phyloP scores from a whole-genome alignment of 129 eudicot species.

The Lactuca sativa region DNA sequence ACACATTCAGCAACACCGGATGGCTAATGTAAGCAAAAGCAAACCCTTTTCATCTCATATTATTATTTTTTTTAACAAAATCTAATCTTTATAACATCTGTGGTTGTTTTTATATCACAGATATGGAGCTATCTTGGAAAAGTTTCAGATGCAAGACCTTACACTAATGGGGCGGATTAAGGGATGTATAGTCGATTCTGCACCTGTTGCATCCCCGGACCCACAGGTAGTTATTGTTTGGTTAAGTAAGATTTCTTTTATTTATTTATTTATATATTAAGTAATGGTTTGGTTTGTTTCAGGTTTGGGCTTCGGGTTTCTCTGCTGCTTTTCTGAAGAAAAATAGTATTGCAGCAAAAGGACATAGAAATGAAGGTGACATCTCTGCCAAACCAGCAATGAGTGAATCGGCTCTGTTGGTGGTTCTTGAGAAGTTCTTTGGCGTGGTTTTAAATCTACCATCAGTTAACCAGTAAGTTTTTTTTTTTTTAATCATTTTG shows the following conservation, averaged over 20 bases:
- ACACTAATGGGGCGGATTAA: slow-evolving; percentile 56
- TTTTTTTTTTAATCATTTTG: no score
- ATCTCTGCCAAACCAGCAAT: slow-evolving; percentile 57
- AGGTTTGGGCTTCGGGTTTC: slow-evolving; percentile 99
- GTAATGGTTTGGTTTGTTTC: not conserved
- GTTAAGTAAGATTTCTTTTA: not conserved
- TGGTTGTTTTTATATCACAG: slow-evolving; percentile 27
- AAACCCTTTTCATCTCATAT: slow-evolving; percentile 1
- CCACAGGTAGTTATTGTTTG: slow-evolving; percentile 61
- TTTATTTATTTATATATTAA: not conserved
- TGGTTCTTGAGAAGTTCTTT: slow-evolving; percentile 73
- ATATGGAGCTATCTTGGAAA: slow-evolving; percentile 92
- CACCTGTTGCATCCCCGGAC: slow-evolving; percentile 91
- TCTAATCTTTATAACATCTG: no score
- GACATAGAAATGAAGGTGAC: slow-evolving; percentile 27
- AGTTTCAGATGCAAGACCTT: slow-evolving; percentile 68
- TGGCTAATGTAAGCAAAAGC: slow-evolving; percentile 79
- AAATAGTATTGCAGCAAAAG: slow-evolving; percentile 75
- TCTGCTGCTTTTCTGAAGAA: slow-evolving; percentile 96
- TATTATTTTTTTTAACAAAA: not conserved
- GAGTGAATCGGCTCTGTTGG: slow-evolving; percentile 77
- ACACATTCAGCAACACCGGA: slow-evolving; percentile 97
- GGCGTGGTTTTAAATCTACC: slow-evolving; percentile 76
- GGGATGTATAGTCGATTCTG: slow-evolving; percentile 97
- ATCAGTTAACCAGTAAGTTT: slow-evolving; percentile 59